A percentile compares a stretch with the other conserved stretches of the same genome.
Evolutionary conservation across 768 basidiomycete genomes (phyloP).

Genomic region (Amanita rubescens): DNA sequence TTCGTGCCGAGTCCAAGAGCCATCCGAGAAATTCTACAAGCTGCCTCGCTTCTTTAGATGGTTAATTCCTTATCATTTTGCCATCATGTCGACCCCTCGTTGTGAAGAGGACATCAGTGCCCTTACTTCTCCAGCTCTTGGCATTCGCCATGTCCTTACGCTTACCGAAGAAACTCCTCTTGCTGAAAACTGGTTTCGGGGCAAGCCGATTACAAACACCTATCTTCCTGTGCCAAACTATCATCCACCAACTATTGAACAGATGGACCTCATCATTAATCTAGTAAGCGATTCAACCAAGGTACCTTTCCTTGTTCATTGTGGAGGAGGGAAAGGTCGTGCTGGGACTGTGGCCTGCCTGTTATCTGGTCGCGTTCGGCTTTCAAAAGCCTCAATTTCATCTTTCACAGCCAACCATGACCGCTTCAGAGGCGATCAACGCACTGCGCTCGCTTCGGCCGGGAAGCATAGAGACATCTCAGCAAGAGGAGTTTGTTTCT

Average conservation of each 20-base stretch:
- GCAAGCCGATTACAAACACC: conserved; percentile 39
- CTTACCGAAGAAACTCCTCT: conserved; percentile 53
- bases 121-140: conserved; percentile 38
- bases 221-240: conserved; percentile 50
- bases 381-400: conserved; percentile 35
- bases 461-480: conserved; percentile 47
- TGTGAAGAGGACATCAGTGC: conserved; percentile 40
- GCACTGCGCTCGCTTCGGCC: conserved; percentile 44
- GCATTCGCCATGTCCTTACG: conserved; percentile 50
- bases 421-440: conserved; percentile 41
- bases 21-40: conserved; percentile 23
- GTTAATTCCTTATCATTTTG: conserved; percentile 51
- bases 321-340: conserved; percentile 56
- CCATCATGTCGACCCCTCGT: conserved; percentile 55
- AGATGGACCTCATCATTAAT: conserved; percentile 49
- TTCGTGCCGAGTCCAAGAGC: conserved; percentile 24
- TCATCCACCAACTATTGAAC: conserved; percentile 48
- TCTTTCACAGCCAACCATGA: conserved; percentile 38
- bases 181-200: conserved; percentile 36
- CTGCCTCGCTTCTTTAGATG: conserved; percentile 57
- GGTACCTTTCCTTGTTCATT: conserved; percentile 47
- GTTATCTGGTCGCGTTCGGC: conserved; percentile 51
- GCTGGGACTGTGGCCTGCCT: conserved; percentile 57
- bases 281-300: conserved; percentile 38
- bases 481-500: conserved; percentile 52